A percentile compares a stretch with the other conserved stretches of the same genome.
phyloP scores from a whole-genome alignment of 768 basidiomycete species.

The Amanita jacksonii region DNA sequence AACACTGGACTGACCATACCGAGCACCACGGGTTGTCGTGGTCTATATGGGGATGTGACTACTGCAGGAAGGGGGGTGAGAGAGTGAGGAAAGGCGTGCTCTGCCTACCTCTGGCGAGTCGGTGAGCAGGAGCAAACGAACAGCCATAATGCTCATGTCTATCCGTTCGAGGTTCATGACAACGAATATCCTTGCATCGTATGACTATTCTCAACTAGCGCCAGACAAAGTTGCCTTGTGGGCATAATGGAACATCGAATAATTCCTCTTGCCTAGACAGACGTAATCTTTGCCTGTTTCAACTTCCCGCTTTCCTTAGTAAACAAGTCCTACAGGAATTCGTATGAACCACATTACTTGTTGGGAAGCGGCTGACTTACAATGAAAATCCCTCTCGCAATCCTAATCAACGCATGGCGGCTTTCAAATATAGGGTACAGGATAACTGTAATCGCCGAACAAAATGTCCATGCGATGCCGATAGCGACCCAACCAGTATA shows the following conservation, averaged over 20 bases:
- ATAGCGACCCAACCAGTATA: conserved; percentile 75
- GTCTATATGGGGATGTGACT: too few species aligned
- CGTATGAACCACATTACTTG: not conserved
- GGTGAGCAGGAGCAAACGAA: too few species aligned
- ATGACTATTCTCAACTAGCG: too few species aligned
- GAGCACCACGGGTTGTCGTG: too few species aligned
- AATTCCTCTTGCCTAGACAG: not conserved
- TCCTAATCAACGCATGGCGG: conserved; percentile 49
- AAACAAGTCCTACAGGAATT: conserved; percentile 22
- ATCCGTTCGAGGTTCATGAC: too few species aligned
- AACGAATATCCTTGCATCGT: too few species aligned
- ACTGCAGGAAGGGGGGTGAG: too few species aligned
- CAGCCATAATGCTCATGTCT: too few species aligned
- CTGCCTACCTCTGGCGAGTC: too few species aligned
- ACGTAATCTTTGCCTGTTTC: conserved; percentile 2
- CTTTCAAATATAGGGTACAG: conserved; percentile 86
- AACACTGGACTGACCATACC: too few species aligned
- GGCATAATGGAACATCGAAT: not conserved
- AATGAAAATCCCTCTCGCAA: conserved; percentile 54
- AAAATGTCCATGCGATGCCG: conserved; percentile 79
- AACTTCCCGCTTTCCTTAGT: conserved; percentile 24
- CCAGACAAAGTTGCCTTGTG: too few species aligned
- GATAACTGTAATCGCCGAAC: conserved; percentile 66
- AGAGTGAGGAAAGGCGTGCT: too few species aligned
- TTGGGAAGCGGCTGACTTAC: conserved; percentile 22